These are phyloP conservation scores for Nicotiana obtusifolia DNA, from an alignment of 257 asterid genomes.

Conservation along the genomic window DNA sequence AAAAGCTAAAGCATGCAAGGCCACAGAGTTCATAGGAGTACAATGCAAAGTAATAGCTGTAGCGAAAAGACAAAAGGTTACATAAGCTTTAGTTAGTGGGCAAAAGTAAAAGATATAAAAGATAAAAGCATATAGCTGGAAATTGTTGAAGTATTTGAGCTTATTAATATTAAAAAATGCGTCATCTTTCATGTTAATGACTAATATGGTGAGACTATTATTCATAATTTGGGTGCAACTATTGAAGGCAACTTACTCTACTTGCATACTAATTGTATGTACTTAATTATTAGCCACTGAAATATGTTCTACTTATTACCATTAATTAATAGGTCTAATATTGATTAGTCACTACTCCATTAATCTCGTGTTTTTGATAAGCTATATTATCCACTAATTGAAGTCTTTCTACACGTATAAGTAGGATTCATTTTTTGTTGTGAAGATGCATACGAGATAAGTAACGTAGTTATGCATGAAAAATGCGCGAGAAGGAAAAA, in stretches of 20 bases:
- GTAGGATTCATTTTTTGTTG: too few species aligned
- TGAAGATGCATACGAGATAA: too few species aligned
- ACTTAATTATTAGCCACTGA: too few species aligned
- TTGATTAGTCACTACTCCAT: too few species aligned
- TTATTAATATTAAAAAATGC: neutral
- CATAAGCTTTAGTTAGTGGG: neutral
- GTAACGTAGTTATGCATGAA: too few species aligned
- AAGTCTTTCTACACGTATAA: too few species aligned
- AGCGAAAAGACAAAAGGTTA: neutral
- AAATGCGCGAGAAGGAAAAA: too few species aligned
- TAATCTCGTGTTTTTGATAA: too few species aligned
- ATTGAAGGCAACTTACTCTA: neutral
- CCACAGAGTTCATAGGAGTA: constrained; percentile 1
- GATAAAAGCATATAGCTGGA: neutral
- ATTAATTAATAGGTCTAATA: too few species aligned
- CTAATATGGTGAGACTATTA: neutral
- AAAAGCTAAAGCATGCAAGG: neutral
- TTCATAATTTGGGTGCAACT: neutral
- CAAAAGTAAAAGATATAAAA: neutral
- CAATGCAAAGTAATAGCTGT: neutral
- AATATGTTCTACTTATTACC: too few species aligned
- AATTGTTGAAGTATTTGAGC: neutral
- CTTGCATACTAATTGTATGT: neutral
- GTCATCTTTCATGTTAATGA: neutral
- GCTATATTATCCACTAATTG: too few species aligned